phyloP scores from a whole-genome alignment of 352 stramenopile species.

The Pythium brassicae region DNA sequence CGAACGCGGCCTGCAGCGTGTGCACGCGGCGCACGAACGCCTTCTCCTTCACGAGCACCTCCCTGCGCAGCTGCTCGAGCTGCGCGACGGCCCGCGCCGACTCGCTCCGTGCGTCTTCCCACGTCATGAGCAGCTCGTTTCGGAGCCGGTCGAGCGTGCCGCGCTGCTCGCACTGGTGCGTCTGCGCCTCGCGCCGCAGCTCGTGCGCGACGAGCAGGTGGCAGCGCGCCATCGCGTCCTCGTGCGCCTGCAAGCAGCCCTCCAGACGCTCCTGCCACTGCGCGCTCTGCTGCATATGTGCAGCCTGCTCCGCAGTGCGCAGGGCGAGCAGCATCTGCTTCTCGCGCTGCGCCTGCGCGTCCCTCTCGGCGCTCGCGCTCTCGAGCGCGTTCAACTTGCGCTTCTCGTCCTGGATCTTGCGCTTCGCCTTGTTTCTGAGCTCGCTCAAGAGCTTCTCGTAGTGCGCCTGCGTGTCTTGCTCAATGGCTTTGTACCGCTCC shows the following conservation, averaged over 20 bases:
- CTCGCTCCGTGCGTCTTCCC: constrained; percentile 29
- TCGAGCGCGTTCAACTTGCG: constrained; percentile 7
- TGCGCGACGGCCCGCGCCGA: constrained; percentile 1
- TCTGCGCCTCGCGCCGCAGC: constrained; percentile 7
- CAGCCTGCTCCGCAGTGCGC: constrained; percentile 14
- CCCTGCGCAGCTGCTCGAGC: constrained; percentile 10
- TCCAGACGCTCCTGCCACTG: constrained; percentile 37
- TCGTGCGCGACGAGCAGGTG: constrained; percentile 17
- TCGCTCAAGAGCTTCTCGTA: constrained; percentile 49
- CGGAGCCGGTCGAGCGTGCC: constrained; percentile 14
- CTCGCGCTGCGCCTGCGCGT: constrained; percentile 1
- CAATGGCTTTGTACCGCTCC: constrained; percentile 46
- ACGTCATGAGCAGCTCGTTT: constrained; percentile 33
- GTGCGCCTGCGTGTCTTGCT: constrained; percentile 45
- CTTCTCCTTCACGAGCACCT: constrained; percentile 18
- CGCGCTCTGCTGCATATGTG: constrained; percentile 20
- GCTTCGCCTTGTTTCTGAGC: constrained; percentile 21
- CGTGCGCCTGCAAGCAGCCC: constrained; percentile 29
- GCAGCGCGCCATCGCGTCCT: constrained; percentile 37
- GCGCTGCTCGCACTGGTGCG: background rate
- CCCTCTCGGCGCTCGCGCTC: constrained; percentile 1
- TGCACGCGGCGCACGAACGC: constrained; percentile 14
- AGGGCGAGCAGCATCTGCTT: constrained; percentile 15
- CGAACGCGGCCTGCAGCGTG: constrained; percentile 8
- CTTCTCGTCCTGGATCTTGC: constrained; percentile 20